These are phyloP conservation scores for Hibiscus mutabilis DNA, from an alignment of 345 rosid species.

Conservation along the genomic window DNA sequence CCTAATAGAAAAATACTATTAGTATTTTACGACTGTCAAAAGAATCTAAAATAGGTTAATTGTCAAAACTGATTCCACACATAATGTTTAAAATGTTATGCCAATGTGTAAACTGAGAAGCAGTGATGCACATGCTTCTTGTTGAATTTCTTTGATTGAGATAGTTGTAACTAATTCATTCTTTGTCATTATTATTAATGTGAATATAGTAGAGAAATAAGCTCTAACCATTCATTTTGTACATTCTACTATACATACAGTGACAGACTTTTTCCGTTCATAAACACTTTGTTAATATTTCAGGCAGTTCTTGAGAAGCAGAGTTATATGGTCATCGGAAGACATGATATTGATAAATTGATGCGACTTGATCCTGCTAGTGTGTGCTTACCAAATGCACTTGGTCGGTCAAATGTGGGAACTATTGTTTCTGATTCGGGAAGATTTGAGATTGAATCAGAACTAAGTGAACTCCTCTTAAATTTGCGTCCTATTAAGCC, in stretches of 20 bases:
- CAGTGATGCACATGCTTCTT: not conserved
- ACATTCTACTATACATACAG: not conserved
- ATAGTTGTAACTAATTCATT: not conserved
- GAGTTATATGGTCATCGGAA: slow-evolving; percentile 94
- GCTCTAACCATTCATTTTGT: not conserved
- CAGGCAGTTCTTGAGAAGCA: slow-evolving; percentile 99
- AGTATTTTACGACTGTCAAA: not conserved
- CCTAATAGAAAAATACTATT: not conserved
- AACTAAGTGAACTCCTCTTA: slow-evolving; percentile 64
- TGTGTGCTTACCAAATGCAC: slow-evolving; percentile 54
- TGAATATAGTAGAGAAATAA: not conserved
- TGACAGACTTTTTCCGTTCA: slow-evolving; percentile 13
- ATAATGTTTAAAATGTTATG: not conserved
- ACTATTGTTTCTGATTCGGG: slow-evolving; percentile 40
- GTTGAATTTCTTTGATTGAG: slow-evolving; percentile 2
- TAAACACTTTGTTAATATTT: slow-evolving; percentile 22
- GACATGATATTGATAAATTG: slow-evolving; percentile 93
- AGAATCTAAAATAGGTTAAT: not conserved
- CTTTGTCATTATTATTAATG: not conserved
- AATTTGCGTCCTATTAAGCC: slow-evolving; percentile 79
- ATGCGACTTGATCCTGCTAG: slow-evolving; percentile 81
- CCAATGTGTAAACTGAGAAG: not conserved
- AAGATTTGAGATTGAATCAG: slow-evolving; percentile 48
- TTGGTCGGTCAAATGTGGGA: slow-evolving; percentile 34
- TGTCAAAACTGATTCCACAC: not conserved